These are phyloP conservation scores for Mucor velutinosus DNA, from an alignment of 371 early-diverging fungal genomes.

Conservation along the genomic window DNA sequence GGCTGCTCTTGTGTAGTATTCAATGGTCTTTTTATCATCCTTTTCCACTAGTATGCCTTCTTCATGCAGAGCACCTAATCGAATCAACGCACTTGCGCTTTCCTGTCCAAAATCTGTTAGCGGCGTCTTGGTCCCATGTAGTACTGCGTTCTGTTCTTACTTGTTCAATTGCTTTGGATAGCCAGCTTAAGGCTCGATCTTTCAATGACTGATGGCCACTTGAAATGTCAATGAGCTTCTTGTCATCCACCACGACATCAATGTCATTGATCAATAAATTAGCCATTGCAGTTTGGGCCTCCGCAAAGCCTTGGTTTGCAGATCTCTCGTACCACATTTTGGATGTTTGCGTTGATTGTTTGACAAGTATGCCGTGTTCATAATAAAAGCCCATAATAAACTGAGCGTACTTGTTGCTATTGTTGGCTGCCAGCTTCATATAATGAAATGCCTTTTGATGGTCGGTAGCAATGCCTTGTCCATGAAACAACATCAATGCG, in stretches of 20 bases:
- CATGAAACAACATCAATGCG: constrained; percentile 14
- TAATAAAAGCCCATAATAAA: constrained; percentile 37
- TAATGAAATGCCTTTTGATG: constrained; percentile 6
- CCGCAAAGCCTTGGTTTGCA: constrained; percentile 33
- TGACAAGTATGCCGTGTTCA: constrained; percentile 23
- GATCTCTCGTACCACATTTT: constrained; percentile 22
- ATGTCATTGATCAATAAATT: constrained; percentile 17
- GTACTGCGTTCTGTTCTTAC: constrained; percentile 5
- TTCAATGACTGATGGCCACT: constrained; percentile 4
- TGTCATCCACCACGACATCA: background rate
- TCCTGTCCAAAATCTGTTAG: constrained; percentile 9
- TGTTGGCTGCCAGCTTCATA: constrained; percentile 18
- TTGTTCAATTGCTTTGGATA: constrained; percentile 25
- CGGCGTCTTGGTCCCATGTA: background rate
- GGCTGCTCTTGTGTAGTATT: constrained; percentile 27
- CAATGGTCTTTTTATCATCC: constrained; percentile 15
- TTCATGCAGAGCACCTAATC: constrained; percentile 33
- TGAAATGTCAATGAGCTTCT: background rate
- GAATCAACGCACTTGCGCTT: constrained; percentile 28
- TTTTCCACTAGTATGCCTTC: constrained; percentile 25
- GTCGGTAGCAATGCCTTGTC: constrained; percentile 8
- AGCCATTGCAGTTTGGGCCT: constrained; percentile 34
- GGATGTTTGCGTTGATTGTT: constrained; percentile 12
- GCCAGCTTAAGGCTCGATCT: constrained; percentile 26
- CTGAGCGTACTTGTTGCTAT: constrained; percentile 34